A percentile compares a stretch with the other conserved stretches of the same genome.
These are phyloP conservation scores for Knufia fluminis DNA, from an alignment of 2,329 filamentous ascomycete genomes.

Conservation along the genomic window DNA sequence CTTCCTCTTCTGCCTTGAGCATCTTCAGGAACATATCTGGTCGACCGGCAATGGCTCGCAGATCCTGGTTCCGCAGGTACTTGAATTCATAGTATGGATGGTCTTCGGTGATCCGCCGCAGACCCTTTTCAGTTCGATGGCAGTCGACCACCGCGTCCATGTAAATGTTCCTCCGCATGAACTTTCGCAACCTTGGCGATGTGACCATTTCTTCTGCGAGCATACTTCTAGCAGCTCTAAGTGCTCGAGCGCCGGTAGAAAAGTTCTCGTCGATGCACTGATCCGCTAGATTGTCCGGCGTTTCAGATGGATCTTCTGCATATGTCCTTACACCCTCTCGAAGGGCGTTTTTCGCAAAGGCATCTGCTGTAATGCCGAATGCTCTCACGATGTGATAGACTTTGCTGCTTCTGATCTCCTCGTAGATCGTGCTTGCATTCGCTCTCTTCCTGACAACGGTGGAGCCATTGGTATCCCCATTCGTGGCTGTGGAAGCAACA, in stretches of 20 bases:
- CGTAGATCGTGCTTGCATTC: constrained; percentile 69
- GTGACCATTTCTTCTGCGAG: constrained; percentile 83
- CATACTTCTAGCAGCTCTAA: constrained; percentile 73
- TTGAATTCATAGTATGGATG: constrained; percentile 98
- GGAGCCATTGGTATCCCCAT: constrained; percentile 51
- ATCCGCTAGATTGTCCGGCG: constrained; percentile 81
- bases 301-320: constrained; percentile 71
- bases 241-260: constrained; percentile 62
- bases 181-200: constrained; percentile 81
- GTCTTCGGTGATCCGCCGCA: constrained; percentile 86
- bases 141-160: constrained; percentile 77
- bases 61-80: constrained; percentile 82
- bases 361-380: constrained; percentile 82
- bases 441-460: constrained; percentile 70
- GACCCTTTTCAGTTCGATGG: constrained; percentile 82
- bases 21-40: constrained; percentile 93
- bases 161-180: constrained; percentile 76
- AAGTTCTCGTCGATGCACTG: constrained; percentile 64
- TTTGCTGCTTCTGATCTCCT: constrained; percentile 71
- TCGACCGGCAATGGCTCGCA: constrained; percentile 67
- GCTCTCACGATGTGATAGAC: constrained; percentile 76
- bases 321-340: constrained; percentile 68
- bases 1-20: constrained; percentile 93
- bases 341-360: constrained; percentile 77
- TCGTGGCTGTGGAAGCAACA: constrained; percentile 50